Conservation (phyloP, 2,329 filamentous ascomycete genomes). For the Lomentospora prolificans region DNA sequence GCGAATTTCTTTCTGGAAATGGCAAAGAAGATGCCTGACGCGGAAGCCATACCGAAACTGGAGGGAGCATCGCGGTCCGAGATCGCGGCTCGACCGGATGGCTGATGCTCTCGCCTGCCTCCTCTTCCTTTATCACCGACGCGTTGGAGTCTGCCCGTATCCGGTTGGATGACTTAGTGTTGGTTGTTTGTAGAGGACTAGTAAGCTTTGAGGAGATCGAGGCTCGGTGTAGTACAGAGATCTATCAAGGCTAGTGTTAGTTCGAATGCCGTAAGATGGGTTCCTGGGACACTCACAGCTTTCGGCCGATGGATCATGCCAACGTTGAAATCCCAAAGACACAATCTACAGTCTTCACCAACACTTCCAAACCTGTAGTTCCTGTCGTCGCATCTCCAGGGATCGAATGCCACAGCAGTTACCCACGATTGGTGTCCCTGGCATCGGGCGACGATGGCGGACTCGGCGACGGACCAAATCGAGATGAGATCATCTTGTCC, state of each 20-base stretch:
- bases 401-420: slow-evolving; percentile 85
- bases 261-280: too few relatives aligned
- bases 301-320: slow-evolving; percentile 92
- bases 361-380: slow-evolving; percentile 96
- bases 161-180: slow-evolving; percentile 45
- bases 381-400: slow-evolving; percentile 90
- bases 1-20: not conserved
- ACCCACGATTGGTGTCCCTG: slow-evolving; percentile 97
- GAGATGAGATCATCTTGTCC: slow-evolving; percentile 94
- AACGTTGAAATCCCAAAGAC: slow-evolving; percentile 96
- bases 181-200: slow-evolving; percentile 47
- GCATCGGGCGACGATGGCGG: slow-evolving; percentile 77
- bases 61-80: slow-evolving; percentile 75
- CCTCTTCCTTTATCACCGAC: slow-evolving; percentile 33
- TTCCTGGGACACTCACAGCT: slow-evolving; percentile 65
- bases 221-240: slow-evolving; percentile 45
- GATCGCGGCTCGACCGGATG: slow-evolving; percentile 81
- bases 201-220: slow-evolving; percentile 34
- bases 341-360: slow-evolving; percentile 80
- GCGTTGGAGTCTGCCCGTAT: slow-evolving; percentile 63
- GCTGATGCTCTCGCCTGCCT: slow-evolving; percentile 51
- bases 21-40: not conserved
- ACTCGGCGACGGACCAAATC: slow-evolving; percentile 86
- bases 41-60: slow-evolving; percentile 63
- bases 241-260: slow-evolving; percentile 21